Evolutionary conservation across 2,329 filamentous ascomycete genomes (phyloP).

Genomic region (Pseudogymnoascus sp.): DNA sequence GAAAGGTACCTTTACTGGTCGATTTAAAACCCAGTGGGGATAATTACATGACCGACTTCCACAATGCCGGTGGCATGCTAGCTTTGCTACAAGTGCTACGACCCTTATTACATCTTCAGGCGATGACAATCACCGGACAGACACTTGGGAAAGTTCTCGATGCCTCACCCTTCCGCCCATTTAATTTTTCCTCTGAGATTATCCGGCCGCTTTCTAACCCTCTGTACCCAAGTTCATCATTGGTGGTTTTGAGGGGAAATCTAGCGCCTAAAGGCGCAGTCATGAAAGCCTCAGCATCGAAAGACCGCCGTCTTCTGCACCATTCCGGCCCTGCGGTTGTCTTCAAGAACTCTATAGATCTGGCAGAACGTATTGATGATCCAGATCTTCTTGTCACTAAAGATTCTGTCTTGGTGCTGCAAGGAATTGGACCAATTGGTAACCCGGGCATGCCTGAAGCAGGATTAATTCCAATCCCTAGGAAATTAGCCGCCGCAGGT

Average conservation of each 20-base stretch:
- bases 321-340: slow-evolving; percentile 40
- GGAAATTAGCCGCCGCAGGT: slow-evolving; percentile 39
- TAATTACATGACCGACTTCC: slow-evolving; percentile 48
- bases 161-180: slow-evolving; percentile 33
- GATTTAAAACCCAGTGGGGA: slow-evolving; percentile 47
- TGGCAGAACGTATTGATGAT: slow-evolving; percentile 39
- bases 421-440: slow-evolving; percentile 42
- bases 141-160: slow-evolving; percentile 40
- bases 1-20: slow-evolving; percentile 38
- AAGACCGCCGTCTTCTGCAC: slow-evolving; percentile 36
- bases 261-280: slow-evolving; percentile 41
- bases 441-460: slow-evolving; percentile 48
- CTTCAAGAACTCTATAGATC: slow-evolving; percentile 40
- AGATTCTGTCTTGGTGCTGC: slow-evolving; percentile 40
- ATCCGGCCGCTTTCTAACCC: slow-evolving; percentile 39
- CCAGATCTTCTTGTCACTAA: slow-evolving; percentile 36
- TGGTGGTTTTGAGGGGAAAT: slow-evolving; percentile 40
- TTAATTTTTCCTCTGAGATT: slow-evolving; percentile 35
- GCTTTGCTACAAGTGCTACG: slow-evolving; percentile 39
- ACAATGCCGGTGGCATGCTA: slow-evolving; percentile 45
- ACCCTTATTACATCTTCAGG: slow-evolving; percentile 39
- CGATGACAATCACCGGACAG: slow-evolving; percentile 39
- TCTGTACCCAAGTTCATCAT: slow-evolving; percentile 37
- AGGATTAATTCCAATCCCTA: slow-evolving; percentile 42
- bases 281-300: slow-evolving; percentile 44